Evolutionary conservation across 768 basidiomycete species (phyloP), one percentile per base, ranked within the genome.

Genomic region (Calocybe gangraenosa): DNA sequence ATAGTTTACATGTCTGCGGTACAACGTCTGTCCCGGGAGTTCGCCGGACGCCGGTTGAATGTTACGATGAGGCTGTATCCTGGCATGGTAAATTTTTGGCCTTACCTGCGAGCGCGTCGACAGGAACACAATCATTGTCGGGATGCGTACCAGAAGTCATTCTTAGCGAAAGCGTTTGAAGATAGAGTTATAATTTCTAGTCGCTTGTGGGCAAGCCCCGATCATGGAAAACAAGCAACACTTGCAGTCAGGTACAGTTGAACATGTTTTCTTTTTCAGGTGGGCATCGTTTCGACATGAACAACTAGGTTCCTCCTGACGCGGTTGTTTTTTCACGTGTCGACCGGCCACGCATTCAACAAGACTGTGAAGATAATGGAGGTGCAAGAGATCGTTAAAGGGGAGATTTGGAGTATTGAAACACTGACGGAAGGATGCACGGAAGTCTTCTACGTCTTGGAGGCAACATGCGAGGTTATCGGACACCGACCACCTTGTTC

Each of bases 401-500:
- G 65, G 13, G 81, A 87, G 47, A 66, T 88, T 15, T 89, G 87
- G 86, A 64, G 58, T 15, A 59, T 89, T 31, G 65, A 67, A 15
- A 54, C 72, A 9, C 56, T 44, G 31, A 58, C 59, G 7, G 37
- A 39, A 0, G 32, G 47, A 1, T 47, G 52, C 10, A 58, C 50
- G 17, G 65, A 73, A 46, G 58, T 56, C 8, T 72, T 77, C 51
- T 79, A 81, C 55, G 79, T 87, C 20, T 62, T 91, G 1, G 84
- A 85, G 48, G 58, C 74, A 17, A 90, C 87, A 0, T 87, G 87
- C 55, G 87, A 90, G 55, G 80, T 83, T 23, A 72, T 87, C 43
- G 85, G 84, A 0, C 65, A 60, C 23, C 54, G 61, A 15, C 35
- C 51, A 3, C 15, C 42, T 19, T 35, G 46, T 21, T 14, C 19